Evolutionary conservation across 257 asterid genomes (phyloP), one percentile per base, ranked within the genome.

Genomic region (Ocimum tenuiflorum): DNA sequence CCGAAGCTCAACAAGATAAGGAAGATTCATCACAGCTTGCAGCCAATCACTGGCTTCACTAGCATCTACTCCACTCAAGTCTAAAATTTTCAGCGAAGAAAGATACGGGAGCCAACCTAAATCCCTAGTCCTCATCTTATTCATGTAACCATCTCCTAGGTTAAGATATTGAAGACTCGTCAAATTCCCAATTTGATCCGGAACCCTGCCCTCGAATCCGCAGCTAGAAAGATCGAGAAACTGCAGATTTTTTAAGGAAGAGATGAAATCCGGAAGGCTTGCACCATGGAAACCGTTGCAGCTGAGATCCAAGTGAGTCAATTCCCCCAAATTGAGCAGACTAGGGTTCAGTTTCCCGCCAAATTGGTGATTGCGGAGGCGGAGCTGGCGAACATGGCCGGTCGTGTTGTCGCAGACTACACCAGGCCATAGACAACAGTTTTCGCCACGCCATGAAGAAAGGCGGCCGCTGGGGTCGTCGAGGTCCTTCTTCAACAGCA

Each of bases 291-390:
- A 75, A 45, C 53, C 51, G 38, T 75, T 68, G 42, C 14, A 46
- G 48, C 83, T 76, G n/a, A 75, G 76, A 57, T 75, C 72, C 8
- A 79, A 60, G 46, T 41, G 58, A 63, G 51, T 31, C 36, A 72
- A 56, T n/a, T 64, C 19, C 39, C 41, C 42, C 31, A 75, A 52
- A 31, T 47, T 24, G 8, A 75, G 56, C 19, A 75, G 45, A 42
- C 72, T 49, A 15, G 76, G 73, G 53, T 45, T 72, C 41, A 75
- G 18, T 7, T 64, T 42, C 13, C 79, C 80, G 8, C 73, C 72
- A 41, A 72, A 5, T 56, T 68, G 50, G 50, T 54, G 48, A 11
- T 72, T 60, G 18, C 60, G 62, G 2, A 61, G 75, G 1, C 57
- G 69, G 3, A 70, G 57, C 49, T 63, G 56, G 13, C n/a, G 22